phyloP scores from a whole-genome alignment of 345 rosid species.

The Lepidium didymum region DNA sequence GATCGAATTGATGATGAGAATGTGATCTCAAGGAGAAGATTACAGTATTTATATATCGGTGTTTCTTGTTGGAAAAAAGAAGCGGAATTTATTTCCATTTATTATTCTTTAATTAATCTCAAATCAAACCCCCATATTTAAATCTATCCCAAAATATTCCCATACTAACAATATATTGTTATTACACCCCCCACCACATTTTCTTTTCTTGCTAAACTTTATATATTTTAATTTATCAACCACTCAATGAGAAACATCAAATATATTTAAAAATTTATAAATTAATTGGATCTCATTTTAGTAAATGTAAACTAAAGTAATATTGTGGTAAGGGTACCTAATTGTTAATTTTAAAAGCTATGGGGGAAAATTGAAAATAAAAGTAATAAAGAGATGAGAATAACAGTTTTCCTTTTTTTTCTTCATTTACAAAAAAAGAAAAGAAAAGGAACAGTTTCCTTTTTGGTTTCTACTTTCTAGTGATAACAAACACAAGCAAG shows the following conservation, averaged over 20 bases:
- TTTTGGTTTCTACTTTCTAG: not conserved
- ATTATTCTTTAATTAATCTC: not conserved
- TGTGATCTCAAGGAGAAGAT: not conserved
- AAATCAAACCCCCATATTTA: not conserved
- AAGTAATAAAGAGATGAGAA: not conserved
- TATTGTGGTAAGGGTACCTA: not conserved
- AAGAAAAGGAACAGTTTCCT: not conserved
- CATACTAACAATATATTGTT: not conserved
- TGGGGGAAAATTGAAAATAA: not conserved
- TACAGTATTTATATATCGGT: conserved; percentile 13
- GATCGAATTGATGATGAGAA: conserved; percentile 5
- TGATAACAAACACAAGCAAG: conserved; percentile 18
- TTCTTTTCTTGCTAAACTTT: not conserved
- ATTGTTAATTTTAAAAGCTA: not conserved
- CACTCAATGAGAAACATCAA: not conserved
- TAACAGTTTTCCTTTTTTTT: not conserved
- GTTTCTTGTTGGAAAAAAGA: conserved; percentile 53
- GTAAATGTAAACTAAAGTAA: not conserved
- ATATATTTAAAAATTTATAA: not conserved
- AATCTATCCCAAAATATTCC: not conserved
- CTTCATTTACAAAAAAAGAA: no score
- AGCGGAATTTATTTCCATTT: conserved; percentile 13
- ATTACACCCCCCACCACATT: not conserved
- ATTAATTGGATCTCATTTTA: not conserved
- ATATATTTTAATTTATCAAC: not conserved